phyloP scores from a whole-genome alignment of 2,329 filamentous ascomycete species.

The Penicillium sclerotiorum region DNA sequence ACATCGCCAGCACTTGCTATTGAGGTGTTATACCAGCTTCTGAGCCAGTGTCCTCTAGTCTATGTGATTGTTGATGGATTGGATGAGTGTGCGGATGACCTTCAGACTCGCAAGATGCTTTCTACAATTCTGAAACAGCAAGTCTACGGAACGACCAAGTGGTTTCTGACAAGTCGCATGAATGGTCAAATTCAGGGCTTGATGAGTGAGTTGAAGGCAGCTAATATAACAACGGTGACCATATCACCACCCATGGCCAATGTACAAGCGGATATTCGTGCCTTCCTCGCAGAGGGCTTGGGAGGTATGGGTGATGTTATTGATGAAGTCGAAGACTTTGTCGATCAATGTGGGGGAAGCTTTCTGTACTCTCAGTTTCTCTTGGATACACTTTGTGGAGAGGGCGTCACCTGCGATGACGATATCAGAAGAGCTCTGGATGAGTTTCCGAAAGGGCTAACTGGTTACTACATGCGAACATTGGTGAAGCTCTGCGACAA shows the following conservation, averaged over 20 bases:
- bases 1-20: not conserved
- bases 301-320: not conserved
- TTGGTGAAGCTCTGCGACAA: not conserved
- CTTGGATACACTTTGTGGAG: not conserved
- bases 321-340: constrained; percentile 1
- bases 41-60: not conserved
- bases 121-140: not conserved
- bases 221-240: no score
- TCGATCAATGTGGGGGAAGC: constrained; percentile 3
- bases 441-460: constrained; percentile 1
- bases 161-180: not conserved
- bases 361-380: constrained; percentile 5
- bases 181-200: not conserved
- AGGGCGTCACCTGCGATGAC: constrained; percentile 2
- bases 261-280: not conserved
- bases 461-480: constrained; percentile 6
- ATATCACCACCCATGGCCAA: not conserved
- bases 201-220: not conserved
- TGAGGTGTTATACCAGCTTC: not conserved
- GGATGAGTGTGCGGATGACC: not conserved
- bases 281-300: not conserved
- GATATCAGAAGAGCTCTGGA: not conserved
- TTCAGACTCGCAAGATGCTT: not conserved
- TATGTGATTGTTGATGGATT: constrained; percentile 2
- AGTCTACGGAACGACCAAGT: not conserved